Percentiles rank a stretch among this genome's conserved stretches.
These are phyloP conservation scores for Lactarius sanguifluus DNA, from an alignment of 768 basidiomycete species.

Conservation along the genomic window DNA sequence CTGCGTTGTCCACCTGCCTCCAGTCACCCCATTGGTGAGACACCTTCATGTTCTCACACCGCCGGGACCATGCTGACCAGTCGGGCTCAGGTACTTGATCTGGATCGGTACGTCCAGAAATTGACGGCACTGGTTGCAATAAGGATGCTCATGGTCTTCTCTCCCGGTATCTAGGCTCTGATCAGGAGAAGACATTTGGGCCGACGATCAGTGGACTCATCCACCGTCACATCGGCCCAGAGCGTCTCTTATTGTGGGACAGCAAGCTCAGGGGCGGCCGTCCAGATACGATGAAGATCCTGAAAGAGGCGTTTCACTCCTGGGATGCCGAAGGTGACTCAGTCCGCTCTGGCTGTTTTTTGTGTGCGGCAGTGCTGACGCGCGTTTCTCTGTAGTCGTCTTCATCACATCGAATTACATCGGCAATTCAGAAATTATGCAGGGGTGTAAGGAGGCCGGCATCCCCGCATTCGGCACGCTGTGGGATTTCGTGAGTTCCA, in stretches of 20 bases:
- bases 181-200: constrained; percentile 48
- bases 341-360: neutral
- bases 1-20: constrained; percentile 45
- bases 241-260: constrained; percentile 45
- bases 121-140: too few relatives aligned
- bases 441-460: constrained; percentile 39
- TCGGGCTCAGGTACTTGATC: constrained; percentile 39
- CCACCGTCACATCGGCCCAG: constrained; percentile 40
- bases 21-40: constrained; percentile 42
- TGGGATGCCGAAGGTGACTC: constrained; percentile 40
- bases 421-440: constrained; percentile 46
- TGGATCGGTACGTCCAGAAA: constrained; percentile 38
- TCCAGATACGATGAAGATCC: constrained; percentile 41
- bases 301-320: constrained; percentile 39
- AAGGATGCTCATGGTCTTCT: neutral
- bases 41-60: constrained; percentile 3
- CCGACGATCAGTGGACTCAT: constrained; percentile 45
- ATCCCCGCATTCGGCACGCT: constrained; percentile 42
- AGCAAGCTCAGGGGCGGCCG: constrained; percentile 43
- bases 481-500: constrained; percentile 29
- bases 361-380: neutral
- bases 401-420: constrained; percentile 46
- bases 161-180: constrained; percentile 34
- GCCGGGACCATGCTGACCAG: neutral
- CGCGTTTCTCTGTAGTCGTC: constrained; percentile 34